These are phyloP conservation scores for Monosporascus cannonballus DNA, from an alignment of 2,329 filamentous ascomycete genomes.

Conservation along the genomic window DNA sequence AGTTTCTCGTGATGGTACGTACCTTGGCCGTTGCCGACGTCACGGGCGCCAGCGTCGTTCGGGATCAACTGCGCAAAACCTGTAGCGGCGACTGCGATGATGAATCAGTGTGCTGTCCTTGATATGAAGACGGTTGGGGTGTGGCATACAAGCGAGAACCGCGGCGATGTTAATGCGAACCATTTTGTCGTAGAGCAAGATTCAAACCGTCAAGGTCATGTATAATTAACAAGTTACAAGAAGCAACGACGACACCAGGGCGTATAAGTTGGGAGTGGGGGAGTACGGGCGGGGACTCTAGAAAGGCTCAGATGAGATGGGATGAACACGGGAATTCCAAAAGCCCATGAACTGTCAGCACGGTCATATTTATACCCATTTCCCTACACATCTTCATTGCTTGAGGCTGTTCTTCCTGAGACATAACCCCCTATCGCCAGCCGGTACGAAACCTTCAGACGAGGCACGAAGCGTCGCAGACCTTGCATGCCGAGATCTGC, in stretches of 20 bases:
- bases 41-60: slow-evolving; percentile 27
- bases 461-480: not conserved
- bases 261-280: not conserved
- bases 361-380: not conserved
- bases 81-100: slow-evolving; percentile 20
- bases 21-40: slow-evolving; percentile 27
- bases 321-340: not conserved
- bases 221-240: slow-evolving; percentile 5
- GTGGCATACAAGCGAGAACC: slow-evolving; percentile 22
- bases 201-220: slow-evolving; percentile 5
- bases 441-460: not conserved
- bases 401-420: not conserved
- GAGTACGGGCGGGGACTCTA: not conserved
- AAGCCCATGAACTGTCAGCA: not conserved
- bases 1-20: not conserved
- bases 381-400: not conserved
- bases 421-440: not conserved
- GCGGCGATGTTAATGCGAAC: slow-evolving; percentile 25
- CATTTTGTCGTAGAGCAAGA: slow-evolving; percentile 23
- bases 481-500: not conserved
- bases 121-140: too few relatives aligned
- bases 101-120: slow-evolving; percentile 4
- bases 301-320: not conserved
- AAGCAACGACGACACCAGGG: slow-evolving; percentile 13
- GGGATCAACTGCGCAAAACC: slow-evolving; percentile 26